A percentile compares a stretch with the other conserved stretches of the same genome.
phyloP scores from a whole-genome alignment of 495 filamentous ascomycete genomes.

The Podospora bellae-mahoneyi region DNA sequence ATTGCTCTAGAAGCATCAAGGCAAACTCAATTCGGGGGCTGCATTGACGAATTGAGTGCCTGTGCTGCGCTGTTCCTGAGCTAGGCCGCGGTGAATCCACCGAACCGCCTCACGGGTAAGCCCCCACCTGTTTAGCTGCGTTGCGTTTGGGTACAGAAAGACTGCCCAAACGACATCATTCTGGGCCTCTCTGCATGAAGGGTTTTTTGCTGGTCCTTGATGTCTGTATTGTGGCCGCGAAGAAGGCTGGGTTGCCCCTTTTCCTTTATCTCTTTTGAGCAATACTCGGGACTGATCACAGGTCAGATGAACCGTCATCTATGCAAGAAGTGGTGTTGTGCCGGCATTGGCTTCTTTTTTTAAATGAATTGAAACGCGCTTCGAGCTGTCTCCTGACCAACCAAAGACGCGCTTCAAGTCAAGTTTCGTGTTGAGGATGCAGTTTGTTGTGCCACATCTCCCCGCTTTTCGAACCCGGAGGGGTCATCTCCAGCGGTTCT shows the following conservation, averaged over 20 bases:
- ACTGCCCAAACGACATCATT: conserved; percentile 1
- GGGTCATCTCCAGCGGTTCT: conserved; percentile 15
- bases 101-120: background rate
- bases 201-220: background rate
- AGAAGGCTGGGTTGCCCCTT: background rate
- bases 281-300: background rate
- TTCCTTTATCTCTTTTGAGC: background rate
- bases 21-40: background rate
- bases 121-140: background rate
- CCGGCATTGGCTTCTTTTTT: conserved; percentile 32
- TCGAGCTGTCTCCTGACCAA: conserved; percentile 28
- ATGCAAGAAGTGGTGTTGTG: conserved; percentile 13
- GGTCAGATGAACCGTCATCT: conserved; percentile 5
- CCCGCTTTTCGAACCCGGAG: conserved; percentile 7
- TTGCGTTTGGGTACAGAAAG: background rate
- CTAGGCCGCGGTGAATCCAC: conserved; percentile 5
- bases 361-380: conserved; percentile 37
- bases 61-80: conserved; percentile 10
- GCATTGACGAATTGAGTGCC: conserved; percentile 4
- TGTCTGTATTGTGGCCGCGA: no score
- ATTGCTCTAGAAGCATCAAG: conserved; percentile 17
- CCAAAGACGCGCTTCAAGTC: conserved; percentile 31
- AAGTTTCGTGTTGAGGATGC: conserved; percentile 29
- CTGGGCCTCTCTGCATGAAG: conserved; percentile 4
- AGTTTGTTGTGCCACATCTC: conserved; percentile 19